Evolutionary conservation across 169 alveolate genomes (phyloP).

Genomic region (Amoebophrya sp.): DNA sequence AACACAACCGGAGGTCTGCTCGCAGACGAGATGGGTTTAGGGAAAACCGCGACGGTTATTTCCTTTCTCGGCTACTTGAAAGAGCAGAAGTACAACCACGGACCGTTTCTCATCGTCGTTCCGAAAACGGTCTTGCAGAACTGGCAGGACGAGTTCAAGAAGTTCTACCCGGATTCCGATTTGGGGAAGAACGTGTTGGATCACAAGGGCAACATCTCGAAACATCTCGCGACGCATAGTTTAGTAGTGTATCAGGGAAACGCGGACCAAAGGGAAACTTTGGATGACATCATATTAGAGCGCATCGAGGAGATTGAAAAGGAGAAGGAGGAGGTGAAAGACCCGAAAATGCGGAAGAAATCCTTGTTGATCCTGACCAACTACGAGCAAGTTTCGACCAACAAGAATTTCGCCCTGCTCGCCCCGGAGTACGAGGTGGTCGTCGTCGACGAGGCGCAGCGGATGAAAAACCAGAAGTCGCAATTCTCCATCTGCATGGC

Average conservation of each 20-base stretch:
- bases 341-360: too few relatives aligned
- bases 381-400: neutral
- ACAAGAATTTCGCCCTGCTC: neutral
- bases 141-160: constrained; percentile 90
- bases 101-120: constrained; percentile 90
- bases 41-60: constrained; percentile 94
- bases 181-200: too few relatives aligned
- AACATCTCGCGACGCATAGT: constrained; percentile 43
- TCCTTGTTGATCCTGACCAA: neutral
- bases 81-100: constrained; percentile 79
- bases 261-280: neutral
- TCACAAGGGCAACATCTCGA: too few relatives aligned
- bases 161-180: constrained; percentile 88
- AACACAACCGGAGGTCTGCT: constrained; percentile 91
- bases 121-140: constrained; percentile 91
- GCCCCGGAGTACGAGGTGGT: constrained; percentile 6
- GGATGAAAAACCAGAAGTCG: constrained; percentile 83
- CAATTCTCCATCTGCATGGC: constrained; percentile 70
- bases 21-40: constrained; percentile 99
- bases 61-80: constrained; percentile 84
- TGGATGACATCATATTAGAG: neutral
- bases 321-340: neutral
- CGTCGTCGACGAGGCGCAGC: constrained; percentile 90
- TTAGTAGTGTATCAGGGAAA: neutral
- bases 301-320: neutral